Conservation (phyloP, 352 stramenopile genomes). For the Phytophthora nicotianae region DNA sequence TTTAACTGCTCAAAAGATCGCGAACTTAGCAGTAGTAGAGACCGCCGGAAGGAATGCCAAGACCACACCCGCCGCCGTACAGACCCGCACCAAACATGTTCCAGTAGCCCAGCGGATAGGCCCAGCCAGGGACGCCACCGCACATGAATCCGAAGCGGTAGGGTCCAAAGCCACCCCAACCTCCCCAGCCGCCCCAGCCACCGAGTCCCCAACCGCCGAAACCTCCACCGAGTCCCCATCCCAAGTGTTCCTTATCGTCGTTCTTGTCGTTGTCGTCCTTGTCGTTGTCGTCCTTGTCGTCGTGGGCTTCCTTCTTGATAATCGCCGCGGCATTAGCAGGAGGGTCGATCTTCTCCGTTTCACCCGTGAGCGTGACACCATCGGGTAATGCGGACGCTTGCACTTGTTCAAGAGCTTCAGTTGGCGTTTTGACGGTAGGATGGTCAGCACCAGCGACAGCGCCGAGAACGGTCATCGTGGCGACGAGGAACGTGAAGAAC, state of each 20-base stretch:
- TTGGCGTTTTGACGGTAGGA: constrained; percentile 11
- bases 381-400: background rate
- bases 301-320: background rate
- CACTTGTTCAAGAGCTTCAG: constrained; percentile 13
- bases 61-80: constrained; percentile 27
- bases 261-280: background rate
- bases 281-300: background rate
- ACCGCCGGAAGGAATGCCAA: constrained; percentile 28
- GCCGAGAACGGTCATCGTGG: constrained; percentile 3
- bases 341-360: constrained; percentile 1
- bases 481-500: constrained; percentile 21
- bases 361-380: constrained; percentile 10
- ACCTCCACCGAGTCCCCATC: constrained; percentile 4
- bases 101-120: constrained; percentile 46
- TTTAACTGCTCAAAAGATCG: too few species aligned
- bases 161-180: constrained; percentile 74
- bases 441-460: constrained; percentile 8
- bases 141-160: constrained; percentile 63
- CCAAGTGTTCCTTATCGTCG: constrained; percentile 14
- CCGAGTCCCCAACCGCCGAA: constrained; percentile 16
- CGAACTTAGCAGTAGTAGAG: constrained; percentile 37
- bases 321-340: background rate
- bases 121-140: constrained; percentile 35
- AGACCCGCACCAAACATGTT: constrained; percentile 34
- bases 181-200: constrained; percentile 20